Conservation (phyloP, 192 early-diverging fungal species). For the Lobulomyces angularis region DNA sequence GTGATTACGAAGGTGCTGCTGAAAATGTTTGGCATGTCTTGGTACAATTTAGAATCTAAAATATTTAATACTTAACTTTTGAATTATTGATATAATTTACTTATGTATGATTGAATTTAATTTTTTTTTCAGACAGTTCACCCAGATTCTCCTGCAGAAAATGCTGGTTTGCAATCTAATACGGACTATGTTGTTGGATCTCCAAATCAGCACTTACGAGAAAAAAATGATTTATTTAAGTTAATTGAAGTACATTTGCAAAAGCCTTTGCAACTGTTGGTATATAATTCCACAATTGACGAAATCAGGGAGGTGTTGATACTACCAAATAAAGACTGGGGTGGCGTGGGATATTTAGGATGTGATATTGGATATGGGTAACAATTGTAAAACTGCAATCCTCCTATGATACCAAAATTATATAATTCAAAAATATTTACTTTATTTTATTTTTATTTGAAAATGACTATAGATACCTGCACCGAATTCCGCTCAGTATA, state of each 20-base stretch:
- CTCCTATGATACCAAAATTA: too few species aligned
- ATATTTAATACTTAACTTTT: too few species aligned
- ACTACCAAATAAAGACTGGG: constrained; percentile 55
- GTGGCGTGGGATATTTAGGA: constrained; percentile 51
- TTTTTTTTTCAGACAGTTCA: constrained; percentile 11
- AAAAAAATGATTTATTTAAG: constrained; percentile 50
- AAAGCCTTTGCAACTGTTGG: constrained; percentile 45
- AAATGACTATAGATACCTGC: constrained; percentile 44
- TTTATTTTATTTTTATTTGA: too few species aligned
- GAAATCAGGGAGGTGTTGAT: constrained; percentile 54
- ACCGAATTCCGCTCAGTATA: constrained; percentile 22
- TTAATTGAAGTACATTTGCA: constrained; percentile 49
- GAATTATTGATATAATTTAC: too few species aligned
- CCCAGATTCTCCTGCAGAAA: constrained; percentile 54
- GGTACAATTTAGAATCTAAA: too few species aligned
- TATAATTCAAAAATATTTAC: too few species aligned
- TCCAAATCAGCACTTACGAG: constrained; percentile 40
- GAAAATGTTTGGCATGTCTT: constrained; percentile 57
- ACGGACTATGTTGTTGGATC: constrained; percentile 66
- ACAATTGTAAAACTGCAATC: constrained; percentile 1
- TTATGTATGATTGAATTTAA: too few species aligned
- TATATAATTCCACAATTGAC: constrained; percentile 56
- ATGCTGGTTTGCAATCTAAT: constrained; percentile 50
- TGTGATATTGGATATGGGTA: constrained; percentile 65
- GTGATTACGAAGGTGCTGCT: constrained; percentile 43